phyloP scores from a whole-genome alignment of 352 stramenopile species.

The Phytopythium helicoides region DNA sequence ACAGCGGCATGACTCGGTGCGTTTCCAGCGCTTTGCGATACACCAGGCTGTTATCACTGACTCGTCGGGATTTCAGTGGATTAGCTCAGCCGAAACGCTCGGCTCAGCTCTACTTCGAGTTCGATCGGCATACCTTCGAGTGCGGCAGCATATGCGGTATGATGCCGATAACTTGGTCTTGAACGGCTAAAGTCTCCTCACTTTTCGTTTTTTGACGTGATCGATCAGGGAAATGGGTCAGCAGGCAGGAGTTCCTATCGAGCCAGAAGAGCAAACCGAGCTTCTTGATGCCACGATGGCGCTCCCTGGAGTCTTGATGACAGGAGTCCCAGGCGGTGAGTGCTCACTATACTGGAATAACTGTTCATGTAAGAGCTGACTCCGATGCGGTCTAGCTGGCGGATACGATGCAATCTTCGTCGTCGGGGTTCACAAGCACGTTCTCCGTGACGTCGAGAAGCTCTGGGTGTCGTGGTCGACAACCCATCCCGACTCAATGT shows the following conservation, averaged over 20 bases:
- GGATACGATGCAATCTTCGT: conserved; percentile 97
- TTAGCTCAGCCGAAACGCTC: conserved; percentile 21
- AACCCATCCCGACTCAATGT: conserved; percentile 43
- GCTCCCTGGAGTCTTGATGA: conserved; percentile 92
- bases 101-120: conserved; percentile 52
- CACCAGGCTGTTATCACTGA: neutral
- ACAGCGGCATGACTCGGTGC: neutral
- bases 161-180: neutral
- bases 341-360: neutral
- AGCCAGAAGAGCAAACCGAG: conserved; percentile 89
- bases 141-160: conserved; percentile 81
- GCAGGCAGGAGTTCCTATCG: conserved; percentile 88
- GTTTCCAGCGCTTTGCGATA: neutral
- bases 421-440: conserved; percentile 65
- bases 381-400: conserved; percentile 60
- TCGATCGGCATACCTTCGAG: conserved; percentile 67
- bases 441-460: conserved; percentile 56
- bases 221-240: conserved; percentile 82
- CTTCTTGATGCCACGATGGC: conserved; percentile 92
- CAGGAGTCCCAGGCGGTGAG: conserved; percentile 91
- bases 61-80: conserved; percentile 36
- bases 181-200: neutral
- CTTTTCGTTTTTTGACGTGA: too few species aligned
- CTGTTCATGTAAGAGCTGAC: neutral
- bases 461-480: conserved; percentile 74